Conservation (phyloP, 331 rosid species). For the Rosa hybrid region DNA sequence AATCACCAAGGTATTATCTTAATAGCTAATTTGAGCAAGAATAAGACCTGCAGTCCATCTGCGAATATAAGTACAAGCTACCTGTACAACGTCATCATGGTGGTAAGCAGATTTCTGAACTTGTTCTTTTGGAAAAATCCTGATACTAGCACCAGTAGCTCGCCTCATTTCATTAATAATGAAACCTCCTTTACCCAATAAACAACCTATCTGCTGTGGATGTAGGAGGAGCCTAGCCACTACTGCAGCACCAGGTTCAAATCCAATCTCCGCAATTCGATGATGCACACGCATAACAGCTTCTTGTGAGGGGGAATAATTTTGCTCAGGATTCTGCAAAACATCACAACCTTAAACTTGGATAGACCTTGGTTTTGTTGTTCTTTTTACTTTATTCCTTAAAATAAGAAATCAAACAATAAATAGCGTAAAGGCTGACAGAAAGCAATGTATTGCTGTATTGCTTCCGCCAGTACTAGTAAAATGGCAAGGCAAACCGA, state of each 20-base stretch:
- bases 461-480: not conserved
- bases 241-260: slow-evolving; percentile 68
- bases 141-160: slow-evolving; percentile 80
- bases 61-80: slow-evolving; percentile 23
- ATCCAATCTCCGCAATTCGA: slow-evolving; percentile 79
- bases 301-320: slow-evolving; percentile 82
- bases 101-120: slow-evolving; percentile 53
- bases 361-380: not conserved
- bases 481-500: slow-evolving; percentile 16
- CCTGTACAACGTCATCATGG: slow-evolving; percentile 87
- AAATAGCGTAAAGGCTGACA: not conserved
- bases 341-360: slow-evolving; percentile 1
- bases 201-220: slow-evolving; percentile 72
- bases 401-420: not conserved
- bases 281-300: slow-evolving; percentile 81
- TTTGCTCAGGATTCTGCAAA: slow-evolving; percentile 67
- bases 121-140: slow-evolving; percentile 75
- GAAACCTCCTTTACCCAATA: slow-evolving; percentile 82
- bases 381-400: not conserved
- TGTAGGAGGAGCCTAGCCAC: slow-evolving; percentile 87
- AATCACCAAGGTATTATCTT: slow-evolving; percentile 7
- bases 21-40: not conserved
- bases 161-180: slow-evolving; percentile 81
- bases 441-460: not conserved
- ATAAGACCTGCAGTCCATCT: not conserved